Percentiles rank a stretch among this genome's conserved stretches.
These are phyloP conservation scores for Biscogniauxia sp. DNA, from an alignment of 2,329 filamentous ascomycete genomes.

Conservation along the genomic window DNA sequence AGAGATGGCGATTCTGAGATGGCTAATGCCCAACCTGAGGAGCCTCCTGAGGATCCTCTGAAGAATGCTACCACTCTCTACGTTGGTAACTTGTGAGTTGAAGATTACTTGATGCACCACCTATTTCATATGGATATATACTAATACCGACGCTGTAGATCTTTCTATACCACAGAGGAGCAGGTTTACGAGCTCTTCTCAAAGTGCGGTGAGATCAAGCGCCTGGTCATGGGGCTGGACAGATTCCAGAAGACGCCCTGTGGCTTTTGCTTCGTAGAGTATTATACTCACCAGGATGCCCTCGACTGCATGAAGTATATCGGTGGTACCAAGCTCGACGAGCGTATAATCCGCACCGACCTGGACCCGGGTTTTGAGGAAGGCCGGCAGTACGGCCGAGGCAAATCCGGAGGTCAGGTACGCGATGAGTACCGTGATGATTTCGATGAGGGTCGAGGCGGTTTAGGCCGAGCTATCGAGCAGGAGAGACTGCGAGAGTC, in stretches of 20 bases:
- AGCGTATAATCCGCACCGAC: slow-evolving; percentile 93
- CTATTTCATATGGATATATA: slow-evolving; percentile 11
- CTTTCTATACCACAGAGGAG: slow-evolving; percentile 98
- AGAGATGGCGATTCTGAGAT: slow-evolving; percentile 51
- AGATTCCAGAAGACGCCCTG: slow-evolving; percentile 97
- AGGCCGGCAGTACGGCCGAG: slow-evolving; percentile 91
- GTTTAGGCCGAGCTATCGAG: slow-evolving; percentile 76
- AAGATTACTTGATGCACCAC: neutral
- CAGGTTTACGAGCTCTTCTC: slow-evolving; percentile 97
- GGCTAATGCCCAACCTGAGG: slow-evolving; percentile 43
- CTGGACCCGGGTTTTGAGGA: slow-evolving; percentile 94
- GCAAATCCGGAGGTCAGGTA: slow-evolving; percentile 94
- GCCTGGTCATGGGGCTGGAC: slow-evolving; percentile 95
- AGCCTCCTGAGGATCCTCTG: slow-evolving; percentile 70
- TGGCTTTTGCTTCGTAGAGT: slow-evolving; percentile 99
- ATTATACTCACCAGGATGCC: slow-evolving; percentile 96
- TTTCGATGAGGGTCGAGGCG: slow-evolving; percentile 91
- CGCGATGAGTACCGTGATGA: slow-evolving; percentile 97
- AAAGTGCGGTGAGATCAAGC: slow-evolving; percentile 97
- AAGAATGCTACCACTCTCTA: slow-evolving; percentile 91
- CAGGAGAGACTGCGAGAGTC: slow-evolving; percentile 37
- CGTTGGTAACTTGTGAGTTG: slow-evolving; percentile 83
- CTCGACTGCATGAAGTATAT: slow-evolving; percentile 99
- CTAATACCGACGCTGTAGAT: slow-evolving; percentile 47
- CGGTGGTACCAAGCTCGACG: slow-evolving; percentile 95